These are phyloP conservation scores for Colletotrichum limetticola DNA, from an alignment of 2,329 filamentous ascomycete species.

Conservation along the genomic window DNA sequence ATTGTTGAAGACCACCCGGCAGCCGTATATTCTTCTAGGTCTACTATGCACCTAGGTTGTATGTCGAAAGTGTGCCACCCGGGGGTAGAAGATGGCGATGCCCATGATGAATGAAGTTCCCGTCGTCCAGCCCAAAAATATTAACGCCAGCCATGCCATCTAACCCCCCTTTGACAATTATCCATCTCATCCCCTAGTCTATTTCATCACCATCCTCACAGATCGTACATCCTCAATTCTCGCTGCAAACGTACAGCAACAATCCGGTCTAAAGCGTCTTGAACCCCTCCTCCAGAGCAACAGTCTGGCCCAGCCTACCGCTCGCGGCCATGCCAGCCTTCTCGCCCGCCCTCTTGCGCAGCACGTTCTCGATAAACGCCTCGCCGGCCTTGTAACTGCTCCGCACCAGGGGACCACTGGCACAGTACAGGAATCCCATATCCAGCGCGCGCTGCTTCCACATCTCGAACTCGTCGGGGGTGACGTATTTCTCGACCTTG, in stretches of 20 bases:
- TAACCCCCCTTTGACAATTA: neutral
- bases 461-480: constrained; percentile 88
- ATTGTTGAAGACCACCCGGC: constrained; percentile 27
- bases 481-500: constrained; percentile 95
- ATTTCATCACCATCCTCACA: neutral
- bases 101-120: constrained; percentile 30
- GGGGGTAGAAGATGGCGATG: constrained; percentile 20
- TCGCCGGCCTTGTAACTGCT: constrained; percentile 98
- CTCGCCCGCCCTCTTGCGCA: constrained; percentile 78
- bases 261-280: constrained; percentile 20
- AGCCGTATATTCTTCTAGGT: neutral
- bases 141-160: constrained; percentile 19
- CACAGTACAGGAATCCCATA: constrained; percentile 97
- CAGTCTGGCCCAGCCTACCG: constrained; percentile 50
- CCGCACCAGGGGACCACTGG: constrained; percentile 89
- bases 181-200: neutral
- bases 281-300: constrained; percentile 48
- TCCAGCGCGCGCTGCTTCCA: constrained; percentile 92
- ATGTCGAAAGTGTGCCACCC: neutral
- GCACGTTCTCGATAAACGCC: constrained; percentile 97
- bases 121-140: neutral
- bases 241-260: too few relatives aligned
- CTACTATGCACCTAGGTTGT: neutral
- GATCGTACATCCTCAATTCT: constrained; percentile 7
- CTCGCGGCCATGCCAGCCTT: constrained; percentile 44